Base-by-base conservation (phyloP, 2,329 filamentous ascomycete species). In the Colletotrichum theobromicola region DNA sequence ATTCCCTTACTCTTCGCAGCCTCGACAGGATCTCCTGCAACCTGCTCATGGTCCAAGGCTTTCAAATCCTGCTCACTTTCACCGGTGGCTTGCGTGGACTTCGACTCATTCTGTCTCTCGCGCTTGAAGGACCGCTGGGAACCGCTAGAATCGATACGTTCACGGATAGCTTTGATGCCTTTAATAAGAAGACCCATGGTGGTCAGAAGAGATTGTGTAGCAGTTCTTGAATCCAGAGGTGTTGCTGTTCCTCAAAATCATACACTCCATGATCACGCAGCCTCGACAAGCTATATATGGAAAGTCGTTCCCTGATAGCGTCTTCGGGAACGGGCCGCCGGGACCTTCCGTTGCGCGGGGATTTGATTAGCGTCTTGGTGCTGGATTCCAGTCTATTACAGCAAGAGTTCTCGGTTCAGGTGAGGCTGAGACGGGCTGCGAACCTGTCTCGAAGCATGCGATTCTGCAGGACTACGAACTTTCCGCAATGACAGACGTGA, bases 241-340 rank as follows among this genome's bases (percentile, higher is more conserved):
- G n/a, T n/a, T n/a, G n/a, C n/a, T n/a, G n/a, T n/a, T n/a, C n/a
- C n/a, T n/a, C n/a, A n/a, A n/a, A n/a, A n/a, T n/a, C n/a, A n/a
- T n/a, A n/a, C n/a, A n/a, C 15, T 35, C 34, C 13, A n/a, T 35
- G 15, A 35, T 2, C 16, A 32, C 30, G 35, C 15, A 12, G 4
- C 3, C 8, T 42, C 0, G 0, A 21, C 12, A 2, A n/a, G 24
- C 12, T 55, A 15, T 28, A 28, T 55, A 28, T 55, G 15, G 2
- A 13, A 16, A 1, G 3, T 3, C 2, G 0, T 9, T 55, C 16
- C 50, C 3, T 2, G 9, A 12, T 46, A 46, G 12, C 2, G 0
- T 1, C 18, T 46, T 4, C 3, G 4, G 42, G 42, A 1, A 46
- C 42, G 42, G 42, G n/a, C 53, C 53, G 53, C 16, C 53, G 53